phyloP scores from a whole-genome alignment of 2,329 filamentous ascomycete genomes.

The Bipolaris victoriae region DNA sequence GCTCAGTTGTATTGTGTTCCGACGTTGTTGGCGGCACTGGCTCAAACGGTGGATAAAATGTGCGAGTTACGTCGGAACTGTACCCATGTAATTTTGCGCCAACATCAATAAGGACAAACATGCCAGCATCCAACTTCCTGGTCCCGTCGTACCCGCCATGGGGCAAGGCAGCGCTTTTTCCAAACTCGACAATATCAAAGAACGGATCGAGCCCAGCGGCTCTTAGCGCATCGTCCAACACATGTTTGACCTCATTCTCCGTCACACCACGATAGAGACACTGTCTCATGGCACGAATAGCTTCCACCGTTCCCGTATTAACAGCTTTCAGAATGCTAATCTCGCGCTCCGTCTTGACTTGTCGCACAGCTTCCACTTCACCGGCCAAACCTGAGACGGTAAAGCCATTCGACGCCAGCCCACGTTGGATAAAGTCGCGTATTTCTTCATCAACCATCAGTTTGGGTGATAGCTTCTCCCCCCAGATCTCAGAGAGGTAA shows the following conservation, averaged over 20 bases:
- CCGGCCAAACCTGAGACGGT: conserved; percentile 61
- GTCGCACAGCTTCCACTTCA: conserved; percentile 63
- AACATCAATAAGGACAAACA: conserved; percentile 68
- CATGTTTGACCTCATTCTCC: conserved; percentile 62
- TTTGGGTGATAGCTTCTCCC: conserved; percentile 42
- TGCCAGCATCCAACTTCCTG: conserved; percentile 60
- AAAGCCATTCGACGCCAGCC: conserved; percentile 61
- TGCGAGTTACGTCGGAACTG: conserved; percentile 68
- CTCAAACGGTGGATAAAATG: conserved; percentile 58
- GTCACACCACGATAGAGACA: conserved; percentile 64
- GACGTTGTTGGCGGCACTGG: conserved; percentile 17
- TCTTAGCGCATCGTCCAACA: conserved; percentile 62
- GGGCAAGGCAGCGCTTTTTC: conserved; percentile 60
- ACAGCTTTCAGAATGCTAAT: conserved; percentile 65
- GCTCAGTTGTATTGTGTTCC: conserved; percentile 50
- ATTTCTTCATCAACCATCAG: conserved; percentile 71
- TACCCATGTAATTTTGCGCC: conserved; percentile 68
- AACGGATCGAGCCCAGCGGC: conserved; percentile 63
- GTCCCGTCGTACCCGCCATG: conserved; percentile 60
- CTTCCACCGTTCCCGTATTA: conserved; percentile 68
- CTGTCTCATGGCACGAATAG: conserved; percentile 63
- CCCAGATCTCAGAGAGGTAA: conserved; percentile 46
- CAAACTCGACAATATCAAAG: conserved; percentile 70
- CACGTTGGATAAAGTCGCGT: conserved; percentile 66
- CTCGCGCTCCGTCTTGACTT: conserved; percentile 63